phyloP scores from a whole-genome alignment of 164 flowering plant genomes.

The Piper longum region DNA sequence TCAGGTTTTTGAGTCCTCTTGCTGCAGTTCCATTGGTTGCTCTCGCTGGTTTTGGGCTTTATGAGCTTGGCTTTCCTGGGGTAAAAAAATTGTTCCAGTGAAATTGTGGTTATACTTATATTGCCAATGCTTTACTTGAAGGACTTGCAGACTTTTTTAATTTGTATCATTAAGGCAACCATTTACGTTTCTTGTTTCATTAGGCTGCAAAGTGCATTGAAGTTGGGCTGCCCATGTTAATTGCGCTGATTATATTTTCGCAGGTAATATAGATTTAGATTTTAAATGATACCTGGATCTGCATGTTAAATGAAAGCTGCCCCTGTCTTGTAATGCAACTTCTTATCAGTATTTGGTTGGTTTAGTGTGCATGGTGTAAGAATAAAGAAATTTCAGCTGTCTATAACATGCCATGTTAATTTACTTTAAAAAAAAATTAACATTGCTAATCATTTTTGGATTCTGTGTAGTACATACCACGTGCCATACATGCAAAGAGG shows the following conservation, averaged over 20 bases:
- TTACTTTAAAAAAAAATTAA: background rate
- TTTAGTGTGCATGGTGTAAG: background rate
- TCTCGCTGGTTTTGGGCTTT: conserved; percentile 75
- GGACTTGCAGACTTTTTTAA: too few relatives aligned
- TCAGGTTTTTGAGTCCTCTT: conserved; percentile 78
- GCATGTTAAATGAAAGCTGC: too few relatives aligned
- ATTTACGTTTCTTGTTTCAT: background rate
- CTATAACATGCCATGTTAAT: background rate
- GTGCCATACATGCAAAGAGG: conserved; percentile 28
- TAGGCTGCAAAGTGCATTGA: conserved; percentile 84
- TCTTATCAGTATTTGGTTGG: too few relatives aligned
- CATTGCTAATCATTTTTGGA: background rate
- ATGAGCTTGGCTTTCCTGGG: conserved; percentile 80
- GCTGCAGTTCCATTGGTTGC: conserved; percentile 81
- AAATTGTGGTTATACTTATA: too few relatives aligned
- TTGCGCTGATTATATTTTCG: conserved; percentile 54
- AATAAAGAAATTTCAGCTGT: background rate
- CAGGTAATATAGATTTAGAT: conserved; percentile 35
- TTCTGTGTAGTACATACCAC: conserved; percentile 68
- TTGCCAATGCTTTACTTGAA: too few relatives aligned
- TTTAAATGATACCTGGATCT: background rate
- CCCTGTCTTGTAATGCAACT: background rate
- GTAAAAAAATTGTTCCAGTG: conserved; percentile 16
- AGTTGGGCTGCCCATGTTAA: conserved; percentile 73
- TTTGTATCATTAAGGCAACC: background rate